Evolutionary conservation across 169 alveolate species (phyloP).

Genomic region (Cystoisospora suis): DNA sequence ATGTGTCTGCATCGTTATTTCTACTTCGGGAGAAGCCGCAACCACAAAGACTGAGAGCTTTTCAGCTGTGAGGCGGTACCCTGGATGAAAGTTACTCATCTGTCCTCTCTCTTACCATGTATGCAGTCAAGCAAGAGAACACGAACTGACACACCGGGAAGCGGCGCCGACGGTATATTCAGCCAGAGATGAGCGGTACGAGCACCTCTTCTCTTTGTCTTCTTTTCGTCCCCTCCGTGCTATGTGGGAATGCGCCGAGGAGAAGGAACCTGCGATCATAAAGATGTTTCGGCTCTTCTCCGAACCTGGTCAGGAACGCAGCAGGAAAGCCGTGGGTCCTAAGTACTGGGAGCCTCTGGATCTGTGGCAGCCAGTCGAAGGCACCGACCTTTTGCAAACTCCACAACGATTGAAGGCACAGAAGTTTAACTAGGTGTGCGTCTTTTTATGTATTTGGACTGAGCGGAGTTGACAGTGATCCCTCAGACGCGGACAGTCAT

Average conservation of each 20-base stretch:
- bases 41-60: too few species aligned
- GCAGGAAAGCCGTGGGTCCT: background rate
- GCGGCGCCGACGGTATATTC: background rate
- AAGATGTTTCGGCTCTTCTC: background rate
- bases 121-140: constrained; percentile 8
- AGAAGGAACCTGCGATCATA: background rate
- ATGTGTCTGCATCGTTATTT: too few species aligned
- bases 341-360: background rate
- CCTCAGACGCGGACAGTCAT: too few species aligned
- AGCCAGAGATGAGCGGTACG: background rate
- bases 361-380: background rate
- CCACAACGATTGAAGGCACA: too few species aligned
- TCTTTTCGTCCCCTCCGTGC: background rate
- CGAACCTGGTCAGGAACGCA: background rate
- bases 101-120: background rate
- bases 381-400: too few species aligned
- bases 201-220: background rate
- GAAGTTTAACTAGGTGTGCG: background rate
- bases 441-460: background rate
- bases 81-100: too few species aligned
- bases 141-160: background rate
- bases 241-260: background rate
- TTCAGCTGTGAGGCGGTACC: too few species aligned
- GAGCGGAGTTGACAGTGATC: too few species aligned
- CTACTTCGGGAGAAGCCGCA: too few species aligned